Conservation (phyloP, 441 rosid species). For the Euphorbia schlechtendalii region DNA sequence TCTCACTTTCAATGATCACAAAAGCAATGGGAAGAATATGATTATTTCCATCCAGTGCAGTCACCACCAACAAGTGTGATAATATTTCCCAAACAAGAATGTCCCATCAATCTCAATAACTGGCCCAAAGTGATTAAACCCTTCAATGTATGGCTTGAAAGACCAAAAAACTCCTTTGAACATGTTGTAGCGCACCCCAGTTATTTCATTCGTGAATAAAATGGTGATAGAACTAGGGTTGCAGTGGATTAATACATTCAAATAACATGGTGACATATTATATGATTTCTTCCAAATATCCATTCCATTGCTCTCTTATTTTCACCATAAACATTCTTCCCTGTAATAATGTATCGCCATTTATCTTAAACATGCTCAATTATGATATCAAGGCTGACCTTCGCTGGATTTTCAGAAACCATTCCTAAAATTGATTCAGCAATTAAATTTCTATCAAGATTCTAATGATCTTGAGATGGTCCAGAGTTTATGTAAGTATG, state of each 20-base stretch:
- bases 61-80: background rate
- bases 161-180: background rate
- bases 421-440: background rate
- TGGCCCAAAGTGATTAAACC: too few species aligned
- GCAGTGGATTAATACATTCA: too few species aligned
- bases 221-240: too few species aligned
- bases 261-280: too few species aligned
- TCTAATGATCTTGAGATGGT: background rate
- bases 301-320: background rate
- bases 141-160: background rate
- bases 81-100: background rate
- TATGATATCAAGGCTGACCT: background rate
- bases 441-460: background rate
- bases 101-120: background rate
- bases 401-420: background rate
- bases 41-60: background rate
- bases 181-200: background rate
- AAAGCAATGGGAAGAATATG: background rate
- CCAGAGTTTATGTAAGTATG: background rate
- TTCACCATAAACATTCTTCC: background rate
- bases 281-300: background rate
- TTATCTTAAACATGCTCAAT: background rate
- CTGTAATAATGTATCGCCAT: background rate
- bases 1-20: background rate
- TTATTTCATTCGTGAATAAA: background rate